A percentile compares a stretch with the other conserved stretches of the same genome.
Conservation (phyloP, 1,139 yeast genomes). For the Wickerhamiella infanticola region DNA sequence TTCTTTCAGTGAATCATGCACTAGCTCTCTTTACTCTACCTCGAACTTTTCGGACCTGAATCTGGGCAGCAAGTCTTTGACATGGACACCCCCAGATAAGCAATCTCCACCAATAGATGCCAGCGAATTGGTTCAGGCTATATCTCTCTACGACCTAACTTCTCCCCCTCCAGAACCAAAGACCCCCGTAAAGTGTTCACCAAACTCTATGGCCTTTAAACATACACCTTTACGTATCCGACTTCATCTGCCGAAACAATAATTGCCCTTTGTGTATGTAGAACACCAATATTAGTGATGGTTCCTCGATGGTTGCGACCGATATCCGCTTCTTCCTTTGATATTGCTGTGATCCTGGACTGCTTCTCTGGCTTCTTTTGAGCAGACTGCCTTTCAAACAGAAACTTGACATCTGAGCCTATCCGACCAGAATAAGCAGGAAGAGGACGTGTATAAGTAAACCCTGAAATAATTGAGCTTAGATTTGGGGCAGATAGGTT, state of each 20-base stretch:
- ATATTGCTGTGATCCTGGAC: constrained; percentile 11
- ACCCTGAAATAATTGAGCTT: constrained; percentile 24
- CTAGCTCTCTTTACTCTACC: too few relatives aligned
- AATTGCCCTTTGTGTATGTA: constrained; percentile 7
- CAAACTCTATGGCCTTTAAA: constrained; percentile 1
- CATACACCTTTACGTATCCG: constrained; percentile 14
- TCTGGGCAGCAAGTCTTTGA: too few relatives aligned
- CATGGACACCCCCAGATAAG: too few relatives aligned
- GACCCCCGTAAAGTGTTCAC: background rate
- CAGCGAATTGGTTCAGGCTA: too few relatives aligned
- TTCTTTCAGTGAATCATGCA: too few relatives aligned
- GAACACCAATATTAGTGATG: constrained; percentile 8
- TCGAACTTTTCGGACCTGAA: too few relatives aligned
- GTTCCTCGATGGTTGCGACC: constrained; percentile 16
- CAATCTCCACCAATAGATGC: too few relatives aligned
- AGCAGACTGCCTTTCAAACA: constrained; percentile 9
- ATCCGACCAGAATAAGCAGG: constrained; percentile 13
- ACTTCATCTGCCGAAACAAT: constrained; percentile 16
- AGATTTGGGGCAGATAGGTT: constrained; percentile 28
- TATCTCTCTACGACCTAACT: too few relatives aligned
- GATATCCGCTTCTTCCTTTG: constrained; percentile 13
- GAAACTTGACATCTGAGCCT: constrained; percentile 12
- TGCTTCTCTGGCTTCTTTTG: constrained; percentile 8
- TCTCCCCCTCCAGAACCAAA: too few relatives aligned
- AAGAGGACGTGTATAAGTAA: constrained; percentile 6